Percentiles rank a stretch among this genome's conserved stretches.
These are phyloP conservation scores for Allium sativum DNA, from an alignment of 106 monocot genomes.

Conservation along the genomic window DNA sequence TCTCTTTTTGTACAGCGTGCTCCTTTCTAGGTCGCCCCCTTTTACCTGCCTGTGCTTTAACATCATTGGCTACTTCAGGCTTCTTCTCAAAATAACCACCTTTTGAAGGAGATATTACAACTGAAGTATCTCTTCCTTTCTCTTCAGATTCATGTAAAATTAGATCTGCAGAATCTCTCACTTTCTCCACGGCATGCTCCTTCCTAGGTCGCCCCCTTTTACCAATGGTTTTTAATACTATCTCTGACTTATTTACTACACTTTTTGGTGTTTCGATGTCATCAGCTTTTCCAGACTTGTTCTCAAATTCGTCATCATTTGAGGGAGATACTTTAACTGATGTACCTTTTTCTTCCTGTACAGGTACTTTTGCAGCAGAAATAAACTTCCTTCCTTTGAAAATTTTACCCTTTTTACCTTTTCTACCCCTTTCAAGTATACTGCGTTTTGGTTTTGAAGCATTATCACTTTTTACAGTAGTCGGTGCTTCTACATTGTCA, in stretches of 20 bases:
- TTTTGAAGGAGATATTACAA: background rate
- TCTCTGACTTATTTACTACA: background rate
- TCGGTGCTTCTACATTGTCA: conserved; percentile 8
- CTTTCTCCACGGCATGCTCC: no score
- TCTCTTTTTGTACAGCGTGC: background rate
- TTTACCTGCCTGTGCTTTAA: background rate
- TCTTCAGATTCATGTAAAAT: no score
- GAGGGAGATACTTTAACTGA: background rate
- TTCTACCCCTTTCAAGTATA: no score
- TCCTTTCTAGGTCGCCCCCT: background rate
- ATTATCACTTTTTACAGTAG: conserved; percentile 7
- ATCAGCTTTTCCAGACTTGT: background rate
- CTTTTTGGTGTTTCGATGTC: background rate
- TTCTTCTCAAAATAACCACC: background rate
- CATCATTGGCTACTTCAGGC: conserved; percentile 1
- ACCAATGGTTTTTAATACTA: background rate
- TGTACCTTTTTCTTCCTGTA: no score
- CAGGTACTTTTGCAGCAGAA: no score
- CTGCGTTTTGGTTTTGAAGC: conserved; percentile 6
- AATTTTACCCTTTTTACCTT: no score
- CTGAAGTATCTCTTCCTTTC: no score
- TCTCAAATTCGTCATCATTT: background rate
- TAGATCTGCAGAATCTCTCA: no score
- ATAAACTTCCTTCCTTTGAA: no score
- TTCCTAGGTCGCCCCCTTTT: background rate